phyloP scores from a whole-genome alignment of 768 basidiomycete genomes.

The Coprinopsis marcescibilis region DNA sequence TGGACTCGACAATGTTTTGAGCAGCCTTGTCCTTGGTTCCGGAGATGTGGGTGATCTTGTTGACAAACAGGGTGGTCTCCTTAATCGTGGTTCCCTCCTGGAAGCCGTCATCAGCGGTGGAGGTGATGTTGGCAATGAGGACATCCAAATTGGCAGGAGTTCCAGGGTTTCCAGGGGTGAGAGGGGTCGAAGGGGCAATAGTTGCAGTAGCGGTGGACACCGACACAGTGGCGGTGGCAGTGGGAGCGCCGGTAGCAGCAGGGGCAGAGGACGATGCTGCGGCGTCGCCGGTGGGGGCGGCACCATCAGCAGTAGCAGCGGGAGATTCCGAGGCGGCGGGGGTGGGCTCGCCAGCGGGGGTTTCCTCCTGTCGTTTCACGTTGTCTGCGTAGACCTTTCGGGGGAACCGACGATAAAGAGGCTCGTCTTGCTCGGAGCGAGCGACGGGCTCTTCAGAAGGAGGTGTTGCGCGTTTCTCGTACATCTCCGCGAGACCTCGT shows the following conservation, averaged over 20 bases:
- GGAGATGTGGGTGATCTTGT: slow-evolving; percentile 4
- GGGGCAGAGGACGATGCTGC: not conserved
- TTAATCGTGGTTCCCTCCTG: slow-evolving; percentile 1
- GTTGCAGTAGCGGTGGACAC: not conserved
- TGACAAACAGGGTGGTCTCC: slow-evolving; percentile 1
- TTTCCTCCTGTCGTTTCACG: slow-evolving; percentile 8
- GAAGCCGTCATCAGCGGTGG: not conserved
- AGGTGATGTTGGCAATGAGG: not conserved
- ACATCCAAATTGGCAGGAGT: not conserved
- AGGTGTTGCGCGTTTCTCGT: slow-evolving; percentile 1
- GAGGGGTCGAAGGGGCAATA: no score
- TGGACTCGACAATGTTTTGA: not conserved
- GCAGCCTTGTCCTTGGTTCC: not conserved
- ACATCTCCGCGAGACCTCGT: not conserved
- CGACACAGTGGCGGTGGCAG: no score
- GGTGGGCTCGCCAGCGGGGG: not conserved
- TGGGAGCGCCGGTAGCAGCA: not conserved
- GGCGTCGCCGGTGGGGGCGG: not conserved
- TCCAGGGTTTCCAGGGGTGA: not conserved
- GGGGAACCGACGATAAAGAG: slow-evolving; percentile 6
- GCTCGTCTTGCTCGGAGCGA: not conserved
- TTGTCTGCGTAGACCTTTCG: slow-evolving; percentile 9
- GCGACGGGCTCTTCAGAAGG: slow-evolving; percentile 1
- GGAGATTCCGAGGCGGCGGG: slow-evolving; percentile 1
- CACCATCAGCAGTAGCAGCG: not conserved